Evolutionary conservation across 345 rosid species (phyloP).

Genomic region (Trapa incisa): DNA sequence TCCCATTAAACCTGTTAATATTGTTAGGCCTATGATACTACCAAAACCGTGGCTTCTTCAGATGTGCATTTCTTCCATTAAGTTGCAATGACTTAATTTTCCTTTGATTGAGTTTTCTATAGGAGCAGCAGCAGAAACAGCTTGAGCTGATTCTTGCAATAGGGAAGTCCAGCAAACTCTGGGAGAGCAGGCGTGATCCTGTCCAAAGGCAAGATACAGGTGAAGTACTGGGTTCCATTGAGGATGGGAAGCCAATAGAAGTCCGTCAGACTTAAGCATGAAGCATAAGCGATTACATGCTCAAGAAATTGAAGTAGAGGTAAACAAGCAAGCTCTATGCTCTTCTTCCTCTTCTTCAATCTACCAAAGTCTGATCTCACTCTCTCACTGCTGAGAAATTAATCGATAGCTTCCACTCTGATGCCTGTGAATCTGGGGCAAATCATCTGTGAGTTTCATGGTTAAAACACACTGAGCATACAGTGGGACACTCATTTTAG

Average conservation of each 20-base stretch:
- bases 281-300: slow-evolving; percentile 18
- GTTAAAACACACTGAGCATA: background rate
- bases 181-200: slow-evolving; percentile 28
- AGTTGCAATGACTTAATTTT: slow-evolving; percentile 1
- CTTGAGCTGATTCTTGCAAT: slow-evolving; percentile 76
- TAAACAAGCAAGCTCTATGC: background rate
- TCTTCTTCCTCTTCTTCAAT: background rate
- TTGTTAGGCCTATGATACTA: background rate
- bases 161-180: slow-evolving; percentile 48
- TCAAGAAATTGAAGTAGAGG: slow-evolving; percentile 11
- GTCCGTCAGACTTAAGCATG: slow-evolving; percentile 17
- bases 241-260: slow-evolving; percentile 21
- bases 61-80: background rate
- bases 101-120: slow-evolving; percentile 3
- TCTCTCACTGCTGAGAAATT: background rate
- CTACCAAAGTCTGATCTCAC: background rate
- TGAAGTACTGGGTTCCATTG: slow-evolving; percentile 15
- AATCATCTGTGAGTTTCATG: background rate
- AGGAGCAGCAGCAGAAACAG: slow-evolving; percentile 92
- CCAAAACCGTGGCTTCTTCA: background rate
- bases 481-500: background rate
- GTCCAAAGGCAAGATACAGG: slow-evolving; percentile 17
- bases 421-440: background rate
- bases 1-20: background rate
- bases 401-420: background rate